Evolutionary conservation across 306 rosid species (phyloP), one percentile per base, ranked within the genome.

Genomic region (Dryas drummondii): DNA sequence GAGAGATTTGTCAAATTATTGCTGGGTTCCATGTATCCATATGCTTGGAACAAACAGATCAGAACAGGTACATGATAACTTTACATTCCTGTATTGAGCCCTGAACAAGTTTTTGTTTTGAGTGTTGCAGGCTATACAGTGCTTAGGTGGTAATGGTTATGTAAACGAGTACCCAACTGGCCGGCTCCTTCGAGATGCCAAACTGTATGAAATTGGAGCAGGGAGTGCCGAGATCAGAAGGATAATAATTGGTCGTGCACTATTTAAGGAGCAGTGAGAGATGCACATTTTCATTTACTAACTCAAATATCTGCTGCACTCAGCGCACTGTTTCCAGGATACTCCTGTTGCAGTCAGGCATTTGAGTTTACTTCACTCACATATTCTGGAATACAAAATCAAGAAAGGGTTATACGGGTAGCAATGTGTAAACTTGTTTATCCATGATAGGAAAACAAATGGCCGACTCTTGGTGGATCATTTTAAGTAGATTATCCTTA

Each of bases 71-170:
- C 44, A 13, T 42, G 50, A 19, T 61, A 4, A 51, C 16, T 16
- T 37, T 71, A 62, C 47, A 11, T 41, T 10, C 6, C 45, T 9
- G 15, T 19, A 2, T 54, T 67, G 4, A 52, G 45, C 44, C 11
- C 3, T 17, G 51, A n/a, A 63, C 73, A 68, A 40, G n/a, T 49
- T 40, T 44, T 40, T 44, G n/a, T 27, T 12, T 70, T 75, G 66
- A 77, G 76, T 65, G 15, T 67, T 84, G 72, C 91, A 88, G 93
- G 97, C 96, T 9, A 91, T 91, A 81, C 97, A 91, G 64, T 90
- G 97, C 80, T 86, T 94, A 78, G 97, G 97, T 22, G 99, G 99
- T 71, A 94, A 91, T 46, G 97, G 97, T n/a, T 94, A 94, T 19
- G 97, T 94, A 66, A 94, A 94, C 4, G 99, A 94, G 81, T 94